phyloP scores from a whole-genome alignment of 805 yeast species.

The Scheffersomyces stipitis region DNA sequence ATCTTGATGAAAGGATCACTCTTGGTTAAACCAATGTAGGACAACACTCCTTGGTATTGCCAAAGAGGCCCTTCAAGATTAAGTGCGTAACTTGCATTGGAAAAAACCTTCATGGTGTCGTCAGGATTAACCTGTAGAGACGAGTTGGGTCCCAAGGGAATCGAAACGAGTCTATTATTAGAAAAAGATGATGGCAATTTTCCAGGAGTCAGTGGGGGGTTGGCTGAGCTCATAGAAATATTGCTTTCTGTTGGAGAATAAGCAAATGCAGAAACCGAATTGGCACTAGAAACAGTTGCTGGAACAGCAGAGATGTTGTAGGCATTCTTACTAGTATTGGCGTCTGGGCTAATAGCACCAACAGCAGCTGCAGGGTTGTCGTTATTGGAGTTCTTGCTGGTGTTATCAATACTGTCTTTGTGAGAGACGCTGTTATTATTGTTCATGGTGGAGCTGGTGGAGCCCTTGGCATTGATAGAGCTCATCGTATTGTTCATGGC shows the following conservation, averaged over 20 bases:
- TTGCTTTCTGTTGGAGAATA: not conserved
- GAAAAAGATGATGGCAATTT: not conserved
- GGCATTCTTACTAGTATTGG: slow-evolving; percentile 4
- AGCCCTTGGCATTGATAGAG: no score
- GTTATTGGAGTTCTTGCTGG: no score
- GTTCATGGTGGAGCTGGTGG: no score
- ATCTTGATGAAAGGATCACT: slow-evolving; percentile 39
- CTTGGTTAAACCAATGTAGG: slow-evolving; percentile 41
- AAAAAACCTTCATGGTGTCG: slow-evolving; percentile 33
- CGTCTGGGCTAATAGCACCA: no score
- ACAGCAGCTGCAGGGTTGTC: no score
- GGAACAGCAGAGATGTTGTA: not conserved
- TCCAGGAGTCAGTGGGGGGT: not conserved
- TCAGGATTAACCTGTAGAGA: slow-evolving; percentile 30
- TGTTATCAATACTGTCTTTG: no score
- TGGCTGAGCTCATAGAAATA: slow-evolving; percentile 1
- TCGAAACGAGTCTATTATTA: slow-evolving; percentile 14
- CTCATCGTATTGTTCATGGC: no score
- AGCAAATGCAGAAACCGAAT: not conserved
- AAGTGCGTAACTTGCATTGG: slow-evolving; percentile 34
- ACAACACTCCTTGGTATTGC: slow-evolving; percentile 41
- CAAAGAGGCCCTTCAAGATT: slow-evolving; percentile 37
- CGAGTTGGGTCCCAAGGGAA: slow-evolving; percentile 37
- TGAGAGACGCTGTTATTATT: no score
- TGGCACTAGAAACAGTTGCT: not conserved